Percentiles rank a stretch among this genome's conserved stretches.
phyloP scores from a whole-genome alignment of 2,329 filamentous ascomycete species.

The Claviceps lovelessii region DNA sequence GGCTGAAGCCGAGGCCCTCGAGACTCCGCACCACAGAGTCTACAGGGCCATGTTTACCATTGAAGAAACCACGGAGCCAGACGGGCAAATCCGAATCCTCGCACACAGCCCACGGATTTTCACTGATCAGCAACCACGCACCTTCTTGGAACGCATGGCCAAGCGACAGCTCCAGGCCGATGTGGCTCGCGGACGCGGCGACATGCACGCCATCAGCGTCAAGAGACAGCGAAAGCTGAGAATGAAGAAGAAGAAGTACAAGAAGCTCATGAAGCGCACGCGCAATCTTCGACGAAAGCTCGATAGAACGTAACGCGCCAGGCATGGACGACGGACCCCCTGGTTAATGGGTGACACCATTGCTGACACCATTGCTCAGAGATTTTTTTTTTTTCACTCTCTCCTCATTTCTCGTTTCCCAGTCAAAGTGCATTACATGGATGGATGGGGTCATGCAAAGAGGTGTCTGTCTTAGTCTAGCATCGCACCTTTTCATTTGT shows the following conservation, averaged over 20 bases:
- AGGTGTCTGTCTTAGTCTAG: conserved; percentile 18
- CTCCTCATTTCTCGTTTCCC: background rate
- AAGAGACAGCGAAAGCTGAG: conserved; percentile 84
- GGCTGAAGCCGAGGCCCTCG: conserved; percentile 18
- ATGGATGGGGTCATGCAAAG: conserved; percentile 7
- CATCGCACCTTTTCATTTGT: conserved; percentile 14
- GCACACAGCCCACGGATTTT: conserved; percentile 46
- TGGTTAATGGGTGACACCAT: conserved; percentile 7
- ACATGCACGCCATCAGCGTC: conserved; percentile 77
- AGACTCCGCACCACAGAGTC: conserved; percentile 34
- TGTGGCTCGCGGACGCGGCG: conserved; percentile 33
- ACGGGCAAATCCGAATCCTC: conserved; percentile 45
- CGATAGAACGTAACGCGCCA: conserved; percentile 41
- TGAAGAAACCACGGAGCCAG: conserved; percentile 47
- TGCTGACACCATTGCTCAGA: background rate
- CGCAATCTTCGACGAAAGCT: conserved; percentile 77
- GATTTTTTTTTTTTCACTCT: background rate
- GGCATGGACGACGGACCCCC: conserved; percentile 1
- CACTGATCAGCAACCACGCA: conserved; percentile 32
- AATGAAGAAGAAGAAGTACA: conserved; percentile 99
- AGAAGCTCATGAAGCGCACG: conserved; percentile 94
- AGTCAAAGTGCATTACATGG: conserved; percentile 10
- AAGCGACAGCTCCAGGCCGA: conserved; percentile 47
- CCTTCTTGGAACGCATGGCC: conserved; percentile 59
- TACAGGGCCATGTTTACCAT: conserved; percentile 54